Base-by-base conservation (phyloP, 2,329 filamentous ascomycete species). In the Aureobasidium leucospermi region DNA sequence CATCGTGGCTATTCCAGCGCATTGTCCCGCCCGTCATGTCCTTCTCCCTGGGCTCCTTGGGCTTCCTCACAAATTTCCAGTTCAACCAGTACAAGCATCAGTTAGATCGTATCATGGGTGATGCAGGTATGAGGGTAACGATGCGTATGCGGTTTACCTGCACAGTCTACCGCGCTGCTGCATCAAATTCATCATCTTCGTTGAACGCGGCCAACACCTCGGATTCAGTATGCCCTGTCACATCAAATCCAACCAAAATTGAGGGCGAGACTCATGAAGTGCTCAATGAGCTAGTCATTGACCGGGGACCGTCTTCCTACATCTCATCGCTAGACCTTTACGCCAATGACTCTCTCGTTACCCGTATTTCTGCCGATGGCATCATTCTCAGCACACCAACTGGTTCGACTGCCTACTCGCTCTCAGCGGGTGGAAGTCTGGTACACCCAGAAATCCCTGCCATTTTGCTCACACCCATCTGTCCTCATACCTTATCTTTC, bases 101-200 rank as follows among this genome's bases (percentile, higher is more conserved):
- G 68, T 82, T 99, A 36, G 87, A 90, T 74, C 86, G 85, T 58
- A 84, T 97, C 66, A 96, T 99, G 91, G 91, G 91, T 62, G 90
- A 95, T 29, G 85, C 88, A 1, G 94, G 94, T 59, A 97, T 99
- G 93, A 88, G 93, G 58, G 93, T 97, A 62, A 97, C 96, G 70
- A 80, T 99, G 66, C 90, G 94, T 65, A 99, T 99, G 94, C 89
- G 94, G 63, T 99, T 99, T 74, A 99, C 94, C 15, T 97, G 93
- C 76, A 97, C 94, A 0, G 92, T 99, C 8, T 96, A 93, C 77
- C 88, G 93, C 46, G 84, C 82, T 32, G 52, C 59, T 8, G 68
- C 71, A 60, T 70, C 72, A 52, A 67, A 71, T 41, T 39, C 62
- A 15, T 63, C 65, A 11, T 65, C 65, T 6, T 65, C 69, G 46